These are phyloP conservation scores for Zasmidium citrigriseum DNA, from an alignment of 2,329 filamentous ascomycete genomes.

Conservation along the genomic window DNA sequence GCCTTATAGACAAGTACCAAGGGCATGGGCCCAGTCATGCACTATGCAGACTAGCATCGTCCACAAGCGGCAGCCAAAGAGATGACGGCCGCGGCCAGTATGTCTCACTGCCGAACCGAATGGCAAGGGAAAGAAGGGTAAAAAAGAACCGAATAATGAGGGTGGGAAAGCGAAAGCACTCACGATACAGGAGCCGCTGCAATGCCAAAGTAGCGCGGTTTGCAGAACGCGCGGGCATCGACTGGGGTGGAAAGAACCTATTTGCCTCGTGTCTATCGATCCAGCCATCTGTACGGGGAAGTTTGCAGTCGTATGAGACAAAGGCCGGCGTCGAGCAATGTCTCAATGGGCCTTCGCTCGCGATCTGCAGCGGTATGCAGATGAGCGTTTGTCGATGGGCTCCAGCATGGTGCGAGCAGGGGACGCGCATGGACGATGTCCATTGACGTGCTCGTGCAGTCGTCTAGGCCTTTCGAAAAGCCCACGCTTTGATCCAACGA, in stretches of 20 bases:
- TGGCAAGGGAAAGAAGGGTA: background rate
- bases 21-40: constrained; percentile 4
- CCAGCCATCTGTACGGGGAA: constrained; percentile 4
- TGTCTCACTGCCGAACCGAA: background rate
- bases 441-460: background rate
- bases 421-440: background rate
- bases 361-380: background rate
- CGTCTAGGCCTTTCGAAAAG: background rate
- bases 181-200: constrained; percentile 1
- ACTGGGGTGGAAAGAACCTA: constrained; percentile 5
- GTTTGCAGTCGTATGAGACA: constrained; percentile 2
- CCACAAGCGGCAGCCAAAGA: constrained; percentile 6
- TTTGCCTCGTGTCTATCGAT: constrained; percentile 4
- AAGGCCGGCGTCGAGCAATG: background rate
- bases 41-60: constrained; percentile 11
- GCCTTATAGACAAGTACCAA: constrained; percentile 15
- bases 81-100: constrained; percentile 9
- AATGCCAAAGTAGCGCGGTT: background rate
- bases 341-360: background rate
- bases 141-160: background rate
- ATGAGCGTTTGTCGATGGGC: background rate
- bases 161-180: constrained; percentile 4
- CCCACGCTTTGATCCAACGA: too few species aligned
- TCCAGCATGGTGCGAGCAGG: background rate
- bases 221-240: background rate